These are phyloP conservation scores for Paramecium sexaurelia DNA, from an alignment of 73 alveolate species.

Conservation along the genomic window DNA sequence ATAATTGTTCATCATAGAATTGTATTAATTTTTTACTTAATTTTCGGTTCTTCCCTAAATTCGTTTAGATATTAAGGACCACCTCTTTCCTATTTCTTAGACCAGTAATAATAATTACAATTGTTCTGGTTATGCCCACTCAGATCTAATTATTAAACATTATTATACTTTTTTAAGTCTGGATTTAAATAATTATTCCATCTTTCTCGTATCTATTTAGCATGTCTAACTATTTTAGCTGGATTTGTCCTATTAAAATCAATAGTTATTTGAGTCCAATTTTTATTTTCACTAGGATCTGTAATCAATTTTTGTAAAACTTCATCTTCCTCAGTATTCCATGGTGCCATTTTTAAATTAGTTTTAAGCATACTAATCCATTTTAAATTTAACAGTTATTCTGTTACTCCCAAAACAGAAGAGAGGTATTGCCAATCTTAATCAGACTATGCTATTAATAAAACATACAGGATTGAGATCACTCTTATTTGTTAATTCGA, in stretches of 20 bases:
- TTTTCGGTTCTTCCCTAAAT: conserved; percentile 45
- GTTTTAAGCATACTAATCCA: conserved; percentile 58
- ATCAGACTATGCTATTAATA: neutral
- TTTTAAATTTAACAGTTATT: conserved; percentile 18
- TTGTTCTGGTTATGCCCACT: conserved; percentile 38
- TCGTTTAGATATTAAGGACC: conserved; percentile 47
- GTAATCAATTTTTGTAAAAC: neutral
- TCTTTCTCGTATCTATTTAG: conserved; percentile 50
- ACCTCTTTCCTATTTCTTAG: conserved; percentile 41
- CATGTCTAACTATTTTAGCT: conserved; percentile 32
- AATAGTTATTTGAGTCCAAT: conserved; percentile 54
- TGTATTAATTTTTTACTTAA: conserved; percentile 43
- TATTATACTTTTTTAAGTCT: conserved; percentile 37
- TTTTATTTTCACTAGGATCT: conserved; percentile 46
- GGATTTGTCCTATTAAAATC: conserved; percentile 52
- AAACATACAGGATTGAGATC: conserved; percentile 39
- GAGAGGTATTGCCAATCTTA: conserved; percentile 41
- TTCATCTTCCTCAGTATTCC: conserved; percentile 50
- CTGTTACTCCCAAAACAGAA: conserved; percentile 11
- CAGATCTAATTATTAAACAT: neutral
- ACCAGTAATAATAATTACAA: neutral
- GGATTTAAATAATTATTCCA: conserved; percentile 59
- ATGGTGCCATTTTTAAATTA: conserved; percentile 57
- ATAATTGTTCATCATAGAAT: conserved; percentile 43
- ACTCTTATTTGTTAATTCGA: neutral